Base-by-base conservation (phyloP, 257 asterid genomes). In the Verbena officinalis region DNA sequence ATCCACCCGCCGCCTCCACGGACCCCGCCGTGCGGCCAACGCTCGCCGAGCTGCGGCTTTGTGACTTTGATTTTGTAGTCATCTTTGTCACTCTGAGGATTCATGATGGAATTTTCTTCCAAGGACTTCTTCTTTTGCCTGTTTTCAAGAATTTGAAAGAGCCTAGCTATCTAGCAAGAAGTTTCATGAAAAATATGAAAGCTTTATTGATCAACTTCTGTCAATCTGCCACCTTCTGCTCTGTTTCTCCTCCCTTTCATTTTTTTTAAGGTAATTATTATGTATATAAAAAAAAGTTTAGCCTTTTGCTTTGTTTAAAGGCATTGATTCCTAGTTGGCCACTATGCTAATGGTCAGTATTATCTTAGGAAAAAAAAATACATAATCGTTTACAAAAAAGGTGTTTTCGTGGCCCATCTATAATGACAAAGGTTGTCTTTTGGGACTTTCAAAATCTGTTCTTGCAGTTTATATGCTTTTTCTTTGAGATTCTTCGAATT, bases 11-110 rank as follows among this genome's bases (percentile, higher is more conserved):
- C 84, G 5, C 89, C 85, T 6, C 86, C 89, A 13, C 88, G 86
- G 13, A 73, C 52, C 30, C 89, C 95, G 22, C 91, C 91, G 48
- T 81, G 88, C 7, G 89, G 89, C 95, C 92, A 87, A 65, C 90
- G 74, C 69, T 84, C 95, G 23, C 95, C 95, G 0, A 86, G 86
- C 76, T 81, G 84, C 15, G 91, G 91, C 60, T 82, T 82, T 5
- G 95, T 86, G 70, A 81, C 91, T 52, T 86, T 86, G 61, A 84
- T 81, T 57, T 80, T 80, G 69, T 66, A 81, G 57, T 86, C 91
- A 12, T 84, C 95, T 58, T 75, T 70, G 58, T 48, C 33, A 76
- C 68, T 15, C 5, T 67, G 74, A 43, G 72, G 53, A 43, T 62
- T 74, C 89, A 78, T 81, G 31, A 17, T 30, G 36, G 7, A 30